Base-by-base conservation (phyloP, 2,329 filamentous ascomycete species). In the Teratosphaeria destructans region DNA sequence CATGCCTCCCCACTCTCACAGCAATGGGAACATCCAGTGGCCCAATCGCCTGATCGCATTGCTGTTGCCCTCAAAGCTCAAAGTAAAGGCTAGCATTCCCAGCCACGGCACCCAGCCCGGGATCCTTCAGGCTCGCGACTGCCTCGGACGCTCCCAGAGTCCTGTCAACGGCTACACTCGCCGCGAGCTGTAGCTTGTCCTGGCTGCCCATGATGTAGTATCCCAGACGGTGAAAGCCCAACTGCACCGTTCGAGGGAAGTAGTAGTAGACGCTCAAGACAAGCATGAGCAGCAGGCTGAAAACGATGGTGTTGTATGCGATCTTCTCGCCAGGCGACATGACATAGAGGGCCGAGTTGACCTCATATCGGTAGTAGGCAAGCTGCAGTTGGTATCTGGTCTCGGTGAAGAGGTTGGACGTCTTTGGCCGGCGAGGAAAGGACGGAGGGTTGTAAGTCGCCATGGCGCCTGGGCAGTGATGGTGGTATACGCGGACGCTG, bases 241-340 rank as follows among this genome's bases (percentile, higher is more conserved):
- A 27, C 19, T 62, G 54, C 12, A 61, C 54, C 6, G 64, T 59
- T 14, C 55, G 49, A n/a, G 65, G 65, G 5, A 65, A 57, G 60
- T 58, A 66, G 59, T 64, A 68, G 56, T 64, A 65, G 19, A 68
- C 26, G 52, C 63, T 62, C 43, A 59, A 60, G 52, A 62, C 57
- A 43, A 65, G 57, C 12, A 68, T 34, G 14, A 53, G 59, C 34
- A 66, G 55, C 37, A 66, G 26, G 23, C 61, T 59, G 14, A 70
- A 49, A 10, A 66, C 29, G 26, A 67, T 58, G 26, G 65, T 43
- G 58, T 70, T 70, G 67, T 65, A 66, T n/a, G 64, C 63, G 14
- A 66, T 54, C 58, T 70, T 70, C 60, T 70, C 67, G 3, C 61
- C 63, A 1, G 67, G 61, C 10, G 64, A 66, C 67, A 70, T 67